Percentiles rank a stretch among this genome's conserved stretches.
Conservation (phyloP, 768 basidiomycete species). For the Boletus speciosus region DNA sequence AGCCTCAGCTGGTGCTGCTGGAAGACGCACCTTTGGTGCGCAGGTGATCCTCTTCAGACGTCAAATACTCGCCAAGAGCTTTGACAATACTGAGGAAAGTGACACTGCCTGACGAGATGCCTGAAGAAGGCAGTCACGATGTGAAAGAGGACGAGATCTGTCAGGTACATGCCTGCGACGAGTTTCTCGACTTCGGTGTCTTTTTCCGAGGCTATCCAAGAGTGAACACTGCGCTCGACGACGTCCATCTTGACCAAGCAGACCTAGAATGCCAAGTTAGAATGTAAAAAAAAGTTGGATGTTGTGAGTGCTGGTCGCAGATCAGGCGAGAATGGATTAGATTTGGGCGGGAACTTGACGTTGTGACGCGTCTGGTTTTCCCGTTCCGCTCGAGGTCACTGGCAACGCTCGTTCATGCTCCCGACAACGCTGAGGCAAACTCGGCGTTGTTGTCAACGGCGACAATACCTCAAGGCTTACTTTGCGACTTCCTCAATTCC, state of each 20-base stretch:
- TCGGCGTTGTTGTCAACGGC: constrained; percentile 19
- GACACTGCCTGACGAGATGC: constrained; percentile 49
- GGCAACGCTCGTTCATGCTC: constrained; percentile 18
- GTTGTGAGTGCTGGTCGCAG: background rate
- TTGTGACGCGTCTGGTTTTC: constrained; percentile 8
- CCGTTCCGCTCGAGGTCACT: background rate
- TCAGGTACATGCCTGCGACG: constrained; percentile 49
- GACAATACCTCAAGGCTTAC: constrained; percentile 21
- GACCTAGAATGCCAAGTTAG: background rate
- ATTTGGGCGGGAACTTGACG: constrained; percentile 1
- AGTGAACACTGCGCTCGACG: constrained; percentile 55
- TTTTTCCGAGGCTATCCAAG: constrained; percentile 66
- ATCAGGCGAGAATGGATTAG: constrained; percentile 10
- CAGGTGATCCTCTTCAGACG: constrained; percentile 75
- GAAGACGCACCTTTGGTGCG: constrained; percentile 68
- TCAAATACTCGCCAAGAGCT: constrained; percentile 82
- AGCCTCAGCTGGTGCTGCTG: background rate
- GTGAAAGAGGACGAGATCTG: background rate
- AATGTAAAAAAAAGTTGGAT: background rate
- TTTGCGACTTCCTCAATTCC: constrained; percentile 21
- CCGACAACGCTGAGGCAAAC: constrained; percentile 15
- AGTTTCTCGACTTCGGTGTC: constrained; percentile 58
- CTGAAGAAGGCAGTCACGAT: constrained; percentile 30
- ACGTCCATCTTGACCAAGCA: constrained; percentile 34
- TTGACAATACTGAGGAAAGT: constrained; percentile 79